Conservation (phyloP, 1,139 yeast species). For the Geotrichum australiense region DNA sequence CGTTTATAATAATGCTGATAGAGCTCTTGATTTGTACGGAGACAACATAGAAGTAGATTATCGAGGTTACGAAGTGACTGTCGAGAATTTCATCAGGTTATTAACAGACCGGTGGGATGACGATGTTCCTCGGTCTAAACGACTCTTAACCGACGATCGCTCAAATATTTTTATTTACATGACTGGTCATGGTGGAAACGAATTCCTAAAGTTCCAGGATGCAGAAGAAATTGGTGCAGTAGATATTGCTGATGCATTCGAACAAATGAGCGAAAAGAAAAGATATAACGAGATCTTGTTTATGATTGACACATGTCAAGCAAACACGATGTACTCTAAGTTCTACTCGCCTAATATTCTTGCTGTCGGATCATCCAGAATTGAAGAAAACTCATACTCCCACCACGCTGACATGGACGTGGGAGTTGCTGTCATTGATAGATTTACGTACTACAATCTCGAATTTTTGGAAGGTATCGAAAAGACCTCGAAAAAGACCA, state of each 20-base stretch:
- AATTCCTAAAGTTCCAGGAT: constrained; percentile 92
- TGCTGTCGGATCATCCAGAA: constrained; percentile 87
- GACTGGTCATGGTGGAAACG: constrained; percentile 99
- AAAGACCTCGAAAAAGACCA: constrained; percentile 64
- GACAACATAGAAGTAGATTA: constrained; percentile 94
- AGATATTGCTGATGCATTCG: constrained; percentile 96
- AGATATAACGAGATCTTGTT: constrained; percentile 91
- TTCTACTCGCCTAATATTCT: constrained; percentile 88
- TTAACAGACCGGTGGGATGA: constrained; percentile 94
- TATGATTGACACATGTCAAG: constrained; percentile 98
- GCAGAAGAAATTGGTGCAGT: constrained; percentile 95
- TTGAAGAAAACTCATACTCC: constrained; percentile 88
- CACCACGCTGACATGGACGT: constrained; percentile 93
- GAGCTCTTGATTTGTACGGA: constrained; percentile 91
- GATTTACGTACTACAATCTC: constrained; percentile 87
- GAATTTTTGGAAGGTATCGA: constrained; percentile 78
- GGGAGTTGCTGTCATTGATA: constrained; percentile 96
- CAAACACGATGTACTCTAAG: constrained; percentile 92
- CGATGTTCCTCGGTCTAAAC: constrained; percentile 85
- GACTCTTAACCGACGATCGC: constrained; percentile 85
- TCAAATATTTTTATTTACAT: constrained; percentile 89
- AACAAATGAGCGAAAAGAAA: constrained; percentile 92
- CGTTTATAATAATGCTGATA: constrained; percentile 88
- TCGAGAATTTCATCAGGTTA: constrained; percentile 83
- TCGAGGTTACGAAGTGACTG: constrained; percentile 96